Evolutionary conservation across 78 protist species (phyloP).

Genomic region (Diacronema lutheri): DNA sequence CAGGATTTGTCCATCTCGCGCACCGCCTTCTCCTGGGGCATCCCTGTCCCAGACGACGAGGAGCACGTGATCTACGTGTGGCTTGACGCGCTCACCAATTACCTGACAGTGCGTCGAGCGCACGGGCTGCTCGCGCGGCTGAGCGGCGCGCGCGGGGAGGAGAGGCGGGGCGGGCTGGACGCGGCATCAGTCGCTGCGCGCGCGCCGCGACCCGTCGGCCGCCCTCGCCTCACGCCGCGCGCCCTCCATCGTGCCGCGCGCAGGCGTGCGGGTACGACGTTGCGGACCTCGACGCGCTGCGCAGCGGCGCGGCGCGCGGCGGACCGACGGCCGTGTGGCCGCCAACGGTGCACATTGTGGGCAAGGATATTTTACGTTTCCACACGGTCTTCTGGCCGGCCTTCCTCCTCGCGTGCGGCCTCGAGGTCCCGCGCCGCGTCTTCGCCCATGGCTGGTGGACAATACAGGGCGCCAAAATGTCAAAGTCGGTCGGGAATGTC

Average conservation of each 20-base stretch:
- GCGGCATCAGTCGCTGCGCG: too few species aligned
- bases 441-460: slow-evolving; percentile 88
- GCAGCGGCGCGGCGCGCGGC: too few species aligned
- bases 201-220: too few species aligned
- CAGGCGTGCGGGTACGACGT: too few species aligned
- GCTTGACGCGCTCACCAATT: slow-evolving; percentile 95
- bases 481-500: slow-evolving; percentile 67
- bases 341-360: slow-evolving; percentile 63
- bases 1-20: slow-evolving; percentile 78
- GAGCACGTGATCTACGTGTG: slow-evolving; percentile 92
- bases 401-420: slow-evolving; percentile 69
- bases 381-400: slow-evolving; percentile 96
- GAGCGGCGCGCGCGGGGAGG: too few species aligned
- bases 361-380: slow-evolving; percentile 92
- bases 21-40: slow-evolving; percentile 82
- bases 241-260: too few species aligned
- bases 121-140: too few species aligned
- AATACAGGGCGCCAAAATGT: slow-evolving; percentile 53
- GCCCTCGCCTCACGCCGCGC: too few species aligned
- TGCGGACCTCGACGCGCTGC: too few species aligned
- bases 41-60: slow-evolving; percentile 80
- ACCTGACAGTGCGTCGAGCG: slow-evolving; percentile 85
- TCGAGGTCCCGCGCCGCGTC: slow-evolving; percentile 61
- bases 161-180: too few species aligned
- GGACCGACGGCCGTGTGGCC: not conserved